Percentiles rank a stretch among this genome's conserved stretches.
Conservation (phyloP, 768 basidiomycete species). For the Boletellus ananiceps region DNA sequence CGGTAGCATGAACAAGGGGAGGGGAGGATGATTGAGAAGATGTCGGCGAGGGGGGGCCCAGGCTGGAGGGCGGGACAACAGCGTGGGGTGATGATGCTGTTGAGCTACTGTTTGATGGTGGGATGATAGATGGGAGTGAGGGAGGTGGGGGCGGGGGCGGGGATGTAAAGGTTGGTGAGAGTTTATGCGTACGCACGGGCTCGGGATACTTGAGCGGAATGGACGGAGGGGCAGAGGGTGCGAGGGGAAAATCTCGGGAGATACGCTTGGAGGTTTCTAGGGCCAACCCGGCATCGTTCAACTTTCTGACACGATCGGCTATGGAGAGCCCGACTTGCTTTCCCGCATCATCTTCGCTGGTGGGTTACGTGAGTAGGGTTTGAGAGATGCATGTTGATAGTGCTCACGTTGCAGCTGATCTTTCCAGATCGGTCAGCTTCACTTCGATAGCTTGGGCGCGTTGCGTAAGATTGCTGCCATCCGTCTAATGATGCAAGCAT, state of each 20-base stretch:
- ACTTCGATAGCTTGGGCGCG: conserved; percentile 44
- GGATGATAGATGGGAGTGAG: conserved; percentile 4
- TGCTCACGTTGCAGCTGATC: conserved; percentile 29
- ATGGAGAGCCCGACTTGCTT: conserved; percentile 61
- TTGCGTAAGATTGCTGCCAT: conserved; percentile 35
- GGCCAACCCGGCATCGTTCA: conserved; percentile 68
- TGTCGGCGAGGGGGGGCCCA: conserved; percentile 74
- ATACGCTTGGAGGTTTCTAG: conserved; percentile 53
- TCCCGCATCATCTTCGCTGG: conserved; percentile 27
- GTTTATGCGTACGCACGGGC: conserved; percentile 33
- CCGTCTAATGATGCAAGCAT: conserved; percentile 28
- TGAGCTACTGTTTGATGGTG: conserved; percentile 28
- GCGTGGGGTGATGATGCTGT: conserved; percentile 51
- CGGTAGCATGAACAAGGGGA: conserved; percentile 34
- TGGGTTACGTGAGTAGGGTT: conserved; percentile 9
- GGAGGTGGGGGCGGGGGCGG: conserved; percentile 20
- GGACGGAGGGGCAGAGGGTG: conserved; percentile 29
- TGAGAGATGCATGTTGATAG: conserved; percentile 7
- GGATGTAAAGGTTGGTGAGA: conserved; percentile 35
- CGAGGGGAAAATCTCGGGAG: conserved; percentile 47
- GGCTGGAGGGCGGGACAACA: conserved; percentile 62
- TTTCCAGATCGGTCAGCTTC: conserved; percentile 44
- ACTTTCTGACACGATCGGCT: conserved; percentile 72
- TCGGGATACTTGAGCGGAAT: conserved; percentile 30
- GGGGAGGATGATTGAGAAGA: conserved; percentile 68